phyloP scores from a whole-genome alignment of 1,284 basidiomycete genomes.

The Heterobasidion parviporum region DNA sequence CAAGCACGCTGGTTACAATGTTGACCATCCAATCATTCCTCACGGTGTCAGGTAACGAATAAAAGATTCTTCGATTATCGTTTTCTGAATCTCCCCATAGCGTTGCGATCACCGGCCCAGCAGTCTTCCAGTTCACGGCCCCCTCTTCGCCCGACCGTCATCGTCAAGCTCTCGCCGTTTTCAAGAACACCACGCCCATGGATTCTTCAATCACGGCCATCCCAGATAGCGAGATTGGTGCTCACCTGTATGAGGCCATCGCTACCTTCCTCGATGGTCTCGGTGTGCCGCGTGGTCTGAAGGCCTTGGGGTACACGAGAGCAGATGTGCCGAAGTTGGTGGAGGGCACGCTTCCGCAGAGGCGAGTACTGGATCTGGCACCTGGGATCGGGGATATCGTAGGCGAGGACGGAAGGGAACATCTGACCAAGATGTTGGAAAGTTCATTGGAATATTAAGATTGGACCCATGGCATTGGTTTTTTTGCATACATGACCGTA shows the following conservation, averaged over 20 bases:
- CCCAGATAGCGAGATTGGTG: conserved; percentile 78
- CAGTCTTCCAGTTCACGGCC: conserved; percentile 91
- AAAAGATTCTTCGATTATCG: neutral
- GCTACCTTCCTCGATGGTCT: conserved; percentile 84
- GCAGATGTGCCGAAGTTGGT: conserved; percentile 65
- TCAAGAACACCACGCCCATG: conserved; percentile 55
- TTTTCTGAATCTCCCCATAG: conserved; percentile 10
- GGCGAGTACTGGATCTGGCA: conserved; percentile 81
- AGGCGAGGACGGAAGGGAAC: conserved; percentile 72
- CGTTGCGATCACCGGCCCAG: conserved; percentile 87
- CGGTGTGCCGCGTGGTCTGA: conserved; percentile 83
- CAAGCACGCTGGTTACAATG: conserved; percentile 78
- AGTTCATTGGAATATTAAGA: conserved; percentile 64
- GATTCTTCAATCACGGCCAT: conserved; percentile 70
- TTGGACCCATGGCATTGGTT: neutral
- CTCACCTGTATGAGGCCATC: conserved; percentile 82
- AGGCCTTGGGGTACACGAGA: conserved; percentile 75
- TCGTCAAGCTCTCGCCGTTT: conserved; percentile 82
- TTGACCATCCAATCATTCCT: conserved; percentile 85
- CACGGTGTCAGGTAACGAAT: conserved; percentile 70
- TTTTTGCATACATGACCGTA: neutral
- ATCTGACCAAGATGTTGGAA: conserved; percentile 72
- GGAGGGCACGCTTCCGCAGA: conserved; percentile 82
- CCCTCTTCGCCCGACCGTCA: conserved; percentile 88
- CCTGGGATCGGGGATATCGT: conserved; percentile 77